Evolutionary conservation across 345 rosid species (phyloP), one percentile per base, ranked within the genome.

Genomic region (Pistacia atlantica): DNA sequence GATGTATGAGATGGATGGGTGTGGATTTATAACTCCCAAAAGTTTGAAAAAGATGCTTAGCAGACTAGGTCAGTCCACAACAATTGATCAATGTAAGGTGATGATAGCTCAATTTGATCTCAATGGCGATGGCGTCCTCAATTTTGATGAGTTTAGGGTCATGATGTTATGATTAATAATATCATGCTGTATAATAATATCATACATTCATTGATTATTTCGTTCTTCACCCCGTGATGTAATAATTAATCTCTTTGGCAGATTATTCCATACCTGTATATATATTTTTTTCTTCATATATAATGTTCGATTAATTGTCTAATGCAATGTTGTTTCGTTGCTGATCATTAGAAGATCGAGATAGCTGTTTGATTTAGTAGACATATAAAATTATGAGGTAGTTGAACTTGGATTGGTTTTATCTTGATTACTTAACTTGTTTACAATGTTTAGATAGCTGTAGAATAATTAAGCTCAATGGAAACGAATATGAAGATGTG

Each of bases 61-160:
- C 58, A 77, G 85, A 58, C 68, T 89, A 31, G 93, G 92, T 0
- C 86, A 89, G 75, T 74, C 84, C 38, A 86, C 69, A 69, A 87
- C 79, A 22, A 62, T 85, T 10, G 76, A 81, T 5, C 90, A 89
- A 11, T 92, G 97, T 46, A 67, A 83, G 80, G 66, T 59, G 35
- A 92, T 92, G 92, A 89, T 92, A 69, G 60, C 82, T 0, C 73
- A 76, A 11, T 92, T 88, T 46, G 93, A 92, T 76, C 78, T 87
- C 18, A 78, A 92, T 52, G 91, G 90, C 20, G 90, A 90, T 63
- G 93, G 95, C 4, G 79, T 87, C 63, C 80, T 89, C 28, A 81
- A 79, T 77, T 90, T 90, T 80, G 87, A 89, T 38, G 97, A 92
- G 84, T 92, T 92, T 72, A 76, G 81, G 56, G 71, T 71, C 73